A percentile compares a stretch with the other conserved stretches of the same genome.
Conservation (phyloP, 257 asterid genomes). For the Lycium ferocissimum region DNA sequence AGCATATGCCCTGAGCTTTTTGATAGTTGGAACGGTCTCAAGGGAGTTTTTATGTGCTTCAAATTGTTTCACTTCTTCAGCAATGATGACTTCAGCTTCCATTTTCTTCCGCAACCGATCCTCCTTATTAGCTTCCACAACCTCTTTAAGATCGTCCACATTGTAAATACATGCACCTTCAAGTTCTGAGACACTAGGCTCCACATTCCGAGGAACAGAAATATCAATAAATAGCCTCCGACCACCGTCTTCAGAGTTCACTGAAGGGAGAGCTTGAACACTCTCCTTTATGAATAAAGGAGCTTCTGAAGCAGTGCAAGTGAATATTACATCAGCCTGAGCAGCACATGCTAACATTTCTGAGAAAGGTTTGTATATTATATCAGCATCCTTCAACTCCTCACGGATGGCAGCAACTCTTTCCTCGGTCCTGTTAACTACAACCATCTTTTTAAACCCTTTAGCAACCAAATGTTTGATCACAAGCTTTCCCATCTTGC, state of each 20-base stretch:
- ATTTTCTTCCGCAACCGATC: slow-evolving; percentile 71
- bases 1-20: slow-evolving; percentile 83
- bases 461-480: slow-evolving; percentile 87
- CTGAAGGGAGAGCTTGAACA: slow-evolving; percentile 60
- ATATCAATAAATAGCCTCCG: slow-evolving; percentile 76
- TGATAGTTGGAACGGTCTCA: slow-evolving; percentile 85
- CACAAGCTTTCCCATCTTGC: slow-evolving; percentile 95
- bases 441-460: slow-evolving; percentile 77
- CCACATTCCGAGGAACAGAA: slow-evolving; percentile 94
- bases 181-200: slow-evolving; percentile 63
- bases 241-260: slow-evolving; percentile 54
- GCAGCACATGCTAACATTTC: slow-evolving; percentile 67
- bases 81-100: slow-evolving; percentile 76
- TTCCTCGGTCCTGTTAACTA: slow-evolving; percentile 80
- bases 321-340: slow-evolving; percentile 84
- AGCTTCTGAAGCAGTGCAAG: slow-evolving; percentile 76
- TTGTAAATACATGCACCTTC: slow-evolving; percentile 65
- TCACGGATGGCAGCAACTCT: slow-evolving; percentile 63
- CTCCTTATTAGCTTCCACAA: slow-evolving; percentile 86
- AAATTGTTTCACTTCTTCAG: slow-evolving; percentile 74
- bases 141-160: slow-evolving; percentile 90
- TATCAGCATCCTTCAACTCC: slow-evolving; percentile 72
- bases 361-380: slow-evolving; percentile 62
- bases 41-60: slow-evolving; percentile 91
- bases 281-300: slow-evolving; percentile 71